phyloP scores from a whole-genome alignment of 805 yeast species.

The Kluyveromyces starmeri region DNA sequence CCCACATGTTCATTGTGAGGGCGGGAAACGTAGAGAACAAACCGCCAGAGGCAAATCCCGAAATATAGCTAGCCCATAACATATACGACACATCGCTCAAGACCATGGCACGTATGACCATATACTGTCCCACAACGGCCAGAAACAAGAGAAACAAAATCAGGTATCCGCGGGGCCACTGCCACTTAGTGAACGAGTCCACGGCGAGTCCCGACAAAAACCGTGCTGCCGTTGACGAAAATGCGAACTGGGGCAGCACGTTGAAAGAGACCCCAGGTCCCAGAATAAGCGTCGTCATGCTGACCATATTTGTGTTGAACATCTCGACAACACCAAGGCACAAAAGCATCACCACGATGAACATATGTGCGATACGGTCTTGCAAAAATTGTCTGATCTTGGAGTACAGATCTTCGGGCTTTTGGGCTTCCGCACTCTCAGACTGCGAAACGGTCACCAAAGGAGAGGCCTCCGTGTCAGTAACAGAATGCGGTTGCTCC shows the following conservation, averaged over 20 bases:
- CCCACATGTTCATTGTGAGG: slow-evolving; percentile 76
- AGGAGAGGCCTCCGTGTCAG: background rate
- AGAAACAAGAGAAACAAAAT: slow-evolving; percentile 27
- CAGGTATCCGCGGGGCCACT: slow-evolving; percentile 26
- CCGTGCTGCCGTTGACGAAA: slow-evolving; percentile 67
- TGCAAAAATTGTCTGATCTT: slow-evolving; percentile 25
- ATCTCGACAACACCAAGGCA: slow-evolving; percentile 80
- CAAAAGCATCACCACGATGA: slow-evolving; percentile 55
- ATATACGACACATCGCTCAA: slow-evolving; percentile 14
- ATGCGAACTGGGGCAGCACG: slow-evolving; percentile 48
- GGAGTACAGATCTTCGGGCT: slow-evolving; percentile 6
- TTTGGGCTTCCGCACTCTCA: slow-evolving; percentile 14
- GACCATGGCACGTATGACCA: slow-evolving; percentile 16
- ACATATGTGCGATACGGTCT: slow-evolving; percentile 54
- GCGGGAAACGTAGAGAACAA: slow-evolving; percentile 83
- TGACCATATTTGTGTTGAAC: slow-evolving; percentile 76
- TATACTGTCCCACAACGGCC: slow-evolving; percentile 32
- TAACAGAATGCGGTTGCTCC: too few relatives aligned
- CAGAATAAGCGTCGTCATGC: slow-evolving; percentile 40
- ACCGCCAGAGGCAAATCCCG: slow-evolving; percentile 75
- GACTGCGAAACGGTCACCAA: too few relatives aligned
- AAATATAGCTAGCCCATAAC: slow-evolving; percentile 35
- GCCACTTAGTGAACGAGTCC: slow-evolving; percentile 41
- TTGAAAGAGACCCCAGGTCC: slow-evolving; percentile 15
- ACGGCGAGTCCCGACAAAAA: slow-evolving; percentile 58